Evolutionary conservation across 129 eudicot genomes (phyloP).

Genomic region (Sambucus nigra): DNA sequence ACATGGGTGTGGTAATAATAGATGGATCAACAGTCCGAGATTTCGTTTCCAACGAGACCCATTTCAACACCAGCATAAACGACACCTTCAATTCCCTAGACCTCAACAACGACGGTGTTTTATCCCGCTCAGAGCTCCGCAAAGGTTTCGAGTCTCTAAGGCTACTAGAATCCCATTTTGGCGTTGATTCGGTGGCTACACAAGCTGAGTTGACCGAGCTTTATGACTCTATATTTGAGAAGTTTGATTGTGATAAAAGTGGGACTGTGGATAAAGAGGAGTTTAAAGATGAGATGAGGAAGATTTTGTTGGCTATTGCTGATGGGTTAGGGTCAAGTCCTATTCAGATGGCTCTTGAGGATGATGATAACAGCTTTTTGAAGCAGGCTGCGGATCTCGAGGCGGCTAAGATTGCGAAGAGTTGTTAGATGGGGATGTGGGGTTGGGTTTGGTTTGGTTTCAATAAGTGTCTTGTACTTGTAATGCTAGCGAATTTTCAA

Average conservation of each 20-base stretch:
- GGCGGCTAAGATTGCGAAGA: constrained; percentile 51
- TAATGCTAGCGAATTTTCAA: too few relatives aligned
- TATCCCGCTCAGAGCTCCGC: constrained; percentile 73
- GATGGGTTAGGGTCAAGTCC: constrained; percentile 83
- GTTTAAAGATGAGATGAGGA: constrained; percentile 64
- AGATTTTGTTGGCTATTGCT: constrained; percentile 77
- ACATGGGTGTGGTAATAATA: constrained; percentile 70
- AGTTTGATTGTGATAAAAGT: constrained; percentile 47
- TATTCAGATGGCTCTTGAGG: constrained; percentile 84
- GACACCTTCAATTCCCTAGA: constrained; percentile 50
- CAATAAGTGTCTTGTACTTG: too few relatives aligned
- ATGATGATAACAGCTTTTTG: constrained; percentile 48
- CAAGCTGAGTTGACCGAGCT: constrained; percentile 56
- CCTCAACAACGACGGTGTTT: constrained; percentile 64
- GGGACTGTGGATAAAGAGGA: constrained; percentile 64
- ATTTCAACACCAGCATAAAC: constrained; percentile 54
- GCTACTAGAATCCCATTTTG: constrained; percentile 64
- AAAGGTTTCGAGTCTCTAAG: constrained; percentile 64
- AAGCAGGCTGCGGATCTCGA: constrained; percentile 79
- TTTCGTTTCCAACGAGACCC: constrained; percentile 57
- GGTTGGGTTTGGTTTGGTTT: too few relatives aligned
- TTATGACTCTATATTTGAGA: constrained; percentile 56
- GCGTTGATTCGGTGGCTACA: constrained; percentile 48
- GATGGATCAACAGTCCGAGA: constrained; percentile 76
- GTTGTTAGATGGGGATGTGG: too few relatives aligned